phyloP scores from a whole-genome alignment of 306 rosid species.

The Pterocarpus macrocarpus region DNA sequence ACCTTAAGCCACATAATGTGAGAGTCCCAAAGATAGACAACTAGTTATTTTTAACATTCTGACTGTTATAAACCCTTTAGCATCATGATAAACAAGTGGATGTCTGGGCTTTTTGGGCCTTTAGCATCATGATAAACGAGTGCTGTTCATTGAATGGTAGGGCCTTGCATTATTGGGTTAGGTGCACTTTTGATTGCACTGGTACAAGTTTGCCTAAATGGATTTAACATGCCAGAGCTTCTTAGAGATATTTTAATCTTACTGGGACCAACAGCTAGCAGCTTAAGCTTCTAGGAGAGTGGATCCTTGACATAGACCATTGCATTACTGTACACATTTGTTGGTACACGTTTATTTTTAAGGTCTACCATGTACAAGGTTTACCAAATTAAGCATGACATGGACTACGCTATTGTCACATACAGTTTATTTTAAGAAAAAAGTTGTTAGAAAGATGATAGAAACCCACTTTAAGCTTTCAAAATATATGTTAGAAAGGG shows the following conservation, averaged over 20 bases:
- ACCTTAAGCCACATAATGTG: neutral
- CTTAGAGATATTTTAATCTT: neutral
- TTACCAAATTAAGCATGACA: neutral
- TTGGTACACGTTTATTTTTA: too few relatives aligned
- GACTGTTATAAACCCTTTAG: neutral
- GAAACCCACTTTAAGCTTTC: too few relatives aligned
- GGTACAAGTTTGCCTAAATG: neutral
- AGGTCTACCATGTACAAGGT: neutral
- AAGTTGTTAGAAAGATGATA: conserved; percentile 2
- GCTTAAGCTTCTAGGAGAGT: neutral
- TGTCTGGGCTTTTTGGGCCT: neutral
- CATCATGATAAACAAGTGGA: neutral
- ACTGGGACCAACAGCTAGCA: neutral
- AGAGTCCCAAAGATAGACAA: neutral
- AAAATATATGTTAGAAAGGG: too few relatives aligned
- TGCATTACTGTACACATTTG: too few relatives aligned
- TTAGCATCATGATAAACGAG: neutral
- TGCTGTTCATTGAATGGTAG: neutral
- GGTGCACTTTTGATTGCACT: neutral
- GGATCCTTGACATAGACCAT: neutral
- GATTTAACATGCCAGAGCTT: neutral
- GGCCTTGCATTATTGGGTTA: neutral
- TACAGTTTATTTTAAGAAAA: neutral
- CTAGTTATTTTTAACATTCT: neutral
- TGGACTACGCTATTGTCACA: neutral